Evolutionary conservation across 768 basidiomycete species (phyloP).

Genomic region (Podaxis pistillaris): DNA sequence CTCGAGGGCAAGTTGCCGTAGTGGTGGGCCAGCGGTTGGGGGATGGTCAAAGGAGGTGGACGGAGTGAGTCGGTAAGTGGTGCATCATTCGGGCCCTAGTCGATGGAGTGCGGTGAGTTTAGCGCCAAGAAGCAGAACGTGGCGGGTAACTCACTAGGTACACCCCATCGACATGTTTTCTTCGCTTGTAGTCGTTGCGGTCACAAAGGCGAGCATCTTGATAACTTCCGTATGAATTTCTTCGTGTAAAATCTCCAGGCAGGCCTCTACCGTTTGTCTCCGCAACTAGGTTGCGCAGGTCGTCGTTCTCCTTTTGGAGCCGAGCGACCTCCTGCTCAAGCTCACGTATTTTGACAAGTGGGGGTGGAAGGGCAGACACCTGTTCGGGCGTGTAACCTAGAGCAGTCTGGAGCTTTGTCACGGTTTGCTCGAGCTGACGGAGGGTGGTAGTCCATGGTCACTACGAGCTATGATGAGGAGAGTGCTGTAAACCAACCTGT

Average conservation of each 20-base stretch:
- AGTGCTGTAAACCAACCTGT: slow-evolving; percentile 49
- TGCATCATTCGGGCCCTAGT: slow-evolving; percentile 45
- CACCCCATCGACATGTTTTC: slow-evolving; percentile 54
- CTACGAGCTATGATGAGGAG: background rate
- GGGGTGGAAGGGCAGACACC: slow-evolving; percentile 69
- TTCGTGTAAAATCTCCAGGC: slow-evolving; percentile 41
- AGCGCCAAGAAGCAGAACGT: background rate
- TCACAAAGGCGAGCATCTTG: slow-evolving; percentile 50
- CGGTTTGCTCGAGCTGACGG: slow-evolving; percentile 75
- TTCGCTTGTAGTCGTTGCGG: slow-evolving; percentile 55
- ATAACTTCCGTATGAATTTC: slow-evolving; percentile 44
- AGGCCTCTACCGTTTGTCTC: slow-evolving; percentile 28
- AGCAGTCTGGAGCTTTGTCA: slow-evolving; percentile 78
- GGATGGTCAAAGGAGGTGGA: slow-evolving; percentile 60
- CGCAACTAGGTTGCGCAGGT: slow-evolving; percentile 63
- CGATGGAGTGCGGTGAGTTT: background rate
- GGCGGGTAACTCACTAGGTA: slow-evolving; percentile 43
- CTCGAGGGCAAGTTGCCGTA: slow-evolving; percentile 39
- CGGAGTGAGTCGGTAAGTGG: slow-evolving; percentile 39
- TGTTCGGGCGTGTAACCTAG: slow-evolving; percentile 75
- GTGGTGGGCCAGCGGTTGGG: slow-evolving; percentile 53
- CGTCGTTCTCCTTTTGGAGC: slow-evolving; percentile 71
- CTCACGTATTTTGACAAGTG: slow-evolving; percentile 73
- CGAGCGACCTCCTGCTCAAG: slow-evolving; percentile 78
- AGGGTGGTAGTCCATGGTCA: background rate